These are phyloP conservation scores for Thymus quinquecostatus DNA, from an alignment of 257 asterid genomes.

Conservation along the genomic window DNA sequence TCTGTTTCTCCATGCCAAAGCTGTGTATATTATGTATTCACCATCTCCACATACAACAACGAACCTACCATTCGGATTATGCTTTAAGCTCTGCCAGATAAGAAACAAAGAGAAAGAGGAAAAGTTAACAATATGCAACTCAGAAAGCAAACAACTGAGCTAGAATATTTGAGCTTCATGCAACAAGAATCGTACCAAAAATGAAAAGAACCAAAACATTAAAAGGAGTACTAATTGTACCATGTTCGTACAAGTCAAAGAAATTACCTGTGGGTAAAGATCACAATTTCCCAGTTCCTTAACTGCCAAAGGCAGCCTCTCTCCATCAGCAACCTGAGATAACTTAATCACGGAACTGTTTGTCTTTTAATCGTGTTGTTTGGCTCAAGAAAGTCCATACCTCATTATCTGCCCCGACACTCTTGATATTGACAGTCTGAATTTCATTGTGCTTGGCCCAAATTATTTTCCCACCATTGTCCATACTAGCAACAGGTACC, in stretches of 20 bases:
- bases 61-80: slow-evolving; percentile 96
- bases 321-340: slow-evolving; percentile 94
- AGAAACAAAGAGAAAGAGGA: slow-evolving; percentile 14
- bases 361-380: slow-evolving; percentile 12
- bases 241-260: slow-evolving; percentile 30
- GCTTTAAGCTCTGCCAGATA: slow-evolving; percentile 77
- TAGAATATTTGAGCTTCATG: slow-evolving; percentile 26
- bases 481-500: slow-evolving; percentile 98
- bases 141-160: slow-evolving; percentile 18
- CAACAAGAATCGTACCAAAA: slow-evolving; percentile 13
- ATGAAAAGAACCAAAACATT: neutral
- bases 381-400: slow-evolving; percentile 40
- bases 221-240: slow-evolving; percentile 12
- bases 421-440: slow-evolving; percentile 96
- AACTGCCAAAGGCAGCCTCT: slow-evolving; percentile 92
- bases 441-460: slow-evolving; percentile 99
- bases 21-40: slow-evolving; percentile 92
- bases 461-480: slow-evolving; percentile 90
- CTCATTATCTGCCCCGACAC: slow-evolving; percentile 94
- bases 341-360: slow-evolving; percentile 29
- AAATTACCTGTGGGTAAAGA: slow-evolving; percentile 91
- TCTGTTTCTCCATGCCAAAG: slow-evolving; percentile 97
- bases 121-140: slow-evolving; percentile 4
- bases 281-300: slow-evolving; percentile 98
- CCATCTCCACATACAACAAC: slow-evolving; percentile 99